Evolutionary conservation across 768 basidiomycete genomes (phyloP).

Genomic region (Sporobolomyces roseus): DNA sequence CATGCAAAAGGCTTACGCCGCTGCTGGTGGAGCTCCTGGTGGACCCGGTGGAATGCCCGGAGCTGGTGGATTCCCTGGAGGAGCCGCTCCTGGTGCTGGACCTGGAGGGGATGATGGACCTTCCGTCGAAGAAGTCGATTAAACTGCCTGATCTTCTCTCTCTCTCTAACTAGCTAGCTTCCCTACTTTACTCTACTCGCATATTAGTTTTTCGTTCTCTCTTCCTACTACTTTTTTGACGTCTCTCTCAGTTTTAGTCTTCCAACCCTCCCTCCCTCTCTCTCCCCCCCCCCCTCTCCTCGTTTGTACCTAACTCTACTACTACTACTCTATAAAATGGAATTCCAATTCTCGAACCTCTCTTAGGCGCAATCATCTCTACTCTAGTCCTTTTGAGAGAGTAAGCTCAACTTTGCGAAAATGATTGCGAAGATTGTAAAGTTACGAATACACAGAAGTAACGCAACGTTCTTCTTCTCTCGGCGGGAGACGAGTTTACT

Average conservation of each 20-base stretch:
- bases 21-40: constrained; percentile 42
- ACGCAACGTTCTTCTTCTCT: too few species aligned
- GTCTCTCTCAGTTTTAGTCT: background rate
- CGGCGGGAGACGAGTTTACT: too few species aligned
- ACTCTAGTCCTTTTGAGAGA: background rate
- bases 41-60: constrained; percentile 30
- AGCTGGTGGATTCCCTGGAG: constrained; percentile 36
- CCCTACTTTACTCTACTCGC: background rate
- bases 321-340: too few species aligned
- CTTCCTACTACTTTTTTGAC: background rate
- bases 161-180: background rate
- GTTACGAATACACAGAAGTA: background rate
- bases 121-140: constrained; percentile 42
- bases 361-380: too few species aligned
- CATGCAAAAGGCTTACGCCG: constrained; percentile 41
- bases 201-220: background rate
- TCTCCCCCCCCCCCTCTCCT: too few species aligned
- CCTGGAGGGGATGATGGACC: constrained; percentile 40
- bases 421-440: background rate
- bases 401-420: too few species aligned
- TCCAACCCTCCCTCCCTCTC: constrained; percentile 1
- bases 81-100: constrained; percentile 6
- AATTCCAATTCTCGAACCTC: too few species aligned
- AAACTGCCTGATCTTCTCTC: background rate
- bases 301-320: too few species aligned